Base-by-base conservation (phyloP, 2,329 filamentous ascomycete species). In the Claviceps monticola region DNA sequence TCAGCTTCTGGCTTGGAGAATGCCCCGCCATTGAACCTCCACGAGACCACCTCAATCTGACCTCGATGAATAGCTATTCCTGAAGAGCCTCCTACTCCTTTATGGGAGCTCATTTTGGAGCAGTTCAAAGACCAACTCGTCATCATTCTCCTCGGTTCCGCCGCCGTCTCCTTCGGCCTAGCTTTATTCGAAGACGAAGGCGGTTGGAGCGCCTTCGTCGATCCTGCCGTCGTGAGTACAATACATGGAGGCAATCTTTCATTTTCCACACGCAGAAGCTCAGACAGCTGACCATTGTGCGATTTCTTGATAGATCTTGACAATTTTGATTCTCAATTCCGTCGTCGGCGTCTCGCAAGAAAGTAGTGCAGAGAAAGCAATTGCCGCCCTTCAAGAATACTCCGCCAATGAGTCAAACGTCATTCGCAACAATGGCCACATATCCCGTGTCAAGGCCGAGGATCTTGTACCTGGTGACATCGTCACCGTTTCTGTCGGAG, bases 101-200 rank as follows among this genome's bases (percentile, higher is more conserved):
- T 98, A 47, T 98, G 91, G 93, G 81, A 97, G 71, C 83, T 98
- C 56, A 88, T 98, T 52, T 78, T 98, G 54, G 93, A 98, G 71
- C 93, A 98, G 68, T 98, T 98, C 78, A 96, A 98, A 71, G 93
- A 98, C 66, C 93, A 98, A 70, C 81, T 98, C 47, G 93, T 98
- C 59, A 79, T 98, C 51, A 98, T 98, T 60, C 77, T 98, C 21
- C 79, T 98, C 48, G 93, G 82, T 51, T 97, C 91, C 39, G 93
- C 93, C 11, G 88, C 85, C 19, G 84, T 98, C 38, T 97, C 93
- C 2, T 97, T 98, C 65, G 82, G 90, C 26, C 75, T 98, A 56
- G 93, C 93, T 26, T 76, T 98, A 13, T 89, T 98, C 60, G 93
- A 98, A 66, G 86, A 93, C 45, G 86, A 86, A 55, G 88, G 90